Conservation (phyloP, 495 filamentous ascomycete genomes). For the Rhizodiscina lignyota region DNA sequence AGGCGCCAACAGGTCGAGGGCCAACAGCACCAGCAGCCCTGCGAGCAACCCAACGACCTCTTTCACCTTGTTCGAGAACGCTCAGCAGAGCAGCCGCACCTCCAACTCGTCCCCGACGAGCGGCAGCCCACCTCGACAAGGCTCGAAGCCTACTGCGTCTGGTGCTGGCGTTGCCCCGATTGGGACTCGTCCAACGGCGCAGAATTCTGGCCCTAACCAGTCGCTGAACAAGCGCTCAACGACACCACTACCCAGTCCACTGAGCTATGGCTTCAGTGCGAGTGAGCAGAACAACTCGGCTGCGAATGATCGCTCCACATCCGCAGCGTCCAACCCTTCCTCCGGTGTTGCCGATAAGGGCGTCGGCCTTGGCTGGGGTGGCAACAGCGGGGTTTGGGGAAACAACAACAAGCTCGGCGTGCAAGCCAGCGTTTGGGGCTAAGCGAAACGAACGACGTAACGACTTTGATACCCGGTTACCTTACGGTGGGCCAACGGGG, state of each 20-base stretch:
- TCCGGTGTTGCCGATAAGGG: conserved; percentile 17
- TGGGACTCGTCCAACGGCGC: conserved; percentile 61
- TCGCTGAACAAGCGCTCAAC: conserved; percentile 67
- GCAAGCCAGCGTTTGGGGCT: conserved; percentile 27
- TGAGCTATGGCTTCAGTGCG: conserved; percentile 61
- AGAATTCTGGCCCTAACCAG: conserved; percentile 38
- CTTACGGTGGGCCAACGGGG: no score
- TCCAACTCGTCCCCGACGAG: conserved; percentile 83
- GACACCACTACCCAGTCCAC: conserved; percentile 75
- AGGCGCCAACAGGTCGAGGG: conserved; percentile 50
- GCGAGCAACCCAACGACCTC: conserved; percentile 47
- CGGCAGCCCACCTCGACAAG: conserved; percentile 65
- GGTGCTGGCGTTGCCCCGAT: conserved; percentile 73
- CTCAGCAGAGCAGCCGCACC: conserved; percentile 67
- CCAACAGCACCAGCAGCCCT: conserved; percentile 79
- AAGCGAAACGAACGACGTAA: no score
- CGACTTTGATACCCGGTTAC: no score
- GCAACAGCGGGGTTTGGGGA: conserved; percentile 23
- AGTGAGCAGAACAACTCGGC: conserved; percentile 28
- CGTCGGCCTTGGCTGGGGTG: conserved; percentile 17
- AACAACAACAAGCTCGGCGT: conserved; percentile 20
- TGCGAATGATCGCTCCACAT: conserved; percentile 39
- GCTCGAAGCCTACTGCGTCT: conserved; percentile 31
- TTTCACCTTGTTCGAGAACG: conserved; percentile 50
- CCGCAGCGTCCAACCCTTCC: conserved; percentile 40